Evolutionary conservation across 768 basidiomycete species (phyloP), one percentile per base, ranked within the genome.

Genomic region (Mycena maculata): DNA sequence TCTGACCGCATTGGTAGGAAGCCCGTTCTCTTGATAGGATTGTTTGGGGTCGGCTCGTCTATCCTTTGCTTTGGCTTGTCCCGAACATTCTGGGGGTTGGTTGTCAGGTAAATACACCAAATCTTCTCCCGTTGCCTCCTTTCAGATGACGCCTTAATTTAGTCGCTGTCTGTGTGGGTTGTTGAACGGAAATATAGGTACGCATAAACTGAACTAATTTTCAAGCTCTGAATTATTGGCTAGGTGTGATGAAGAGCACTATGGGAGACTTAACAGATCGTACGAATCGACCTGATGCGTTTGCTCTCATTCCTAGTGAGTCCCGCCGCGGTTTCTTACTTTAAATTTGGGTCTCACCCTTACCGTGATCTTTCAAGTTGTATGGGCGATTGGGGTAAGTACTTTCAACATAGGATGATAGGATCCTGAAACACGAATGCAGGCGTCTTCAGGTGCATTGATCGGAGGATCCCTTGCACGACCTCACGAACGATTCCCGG

Each of bases 151-250:
- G 49, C 28, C 33, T 25, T 25, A 15, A 27, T 59, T 18, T 63
- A 89, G 88, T 70, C 91, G 92, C n/a, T 92, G 90, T 69, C 76
- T 92, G 20, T 87, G 87, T 49, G 91, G 91, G 4, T 78, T 89
- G 55, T 75, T 92, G 23, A 90, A 91, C 67, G 91, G 90, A 41
- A 91, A 91, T 71, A 84, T 88, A 5, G 90, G 87, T 83, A 60
- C n/a, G 73, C 64, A n/a, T n/a, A n/a, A n/a, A n/a, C n/a, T n/a
- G n/a, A n/a, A n/a, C n/a, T n/a, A n/a, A n/a, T n/a, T n/a, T n/a
- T n/a, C n/a, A n/a, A n/a, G n/a, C n/a, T n/a, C 47, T 53, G 56
- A 62, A 28, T 30, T 53, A 48, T 33, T 57, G 1, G n/a, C 13
- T 60, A 84, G 86, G 89, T 6, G 90, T 93, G 28, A 89, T 92